Conservation (phyloP, 352 stramenopile genomes). For the Blastocystis sp. region DNA sequence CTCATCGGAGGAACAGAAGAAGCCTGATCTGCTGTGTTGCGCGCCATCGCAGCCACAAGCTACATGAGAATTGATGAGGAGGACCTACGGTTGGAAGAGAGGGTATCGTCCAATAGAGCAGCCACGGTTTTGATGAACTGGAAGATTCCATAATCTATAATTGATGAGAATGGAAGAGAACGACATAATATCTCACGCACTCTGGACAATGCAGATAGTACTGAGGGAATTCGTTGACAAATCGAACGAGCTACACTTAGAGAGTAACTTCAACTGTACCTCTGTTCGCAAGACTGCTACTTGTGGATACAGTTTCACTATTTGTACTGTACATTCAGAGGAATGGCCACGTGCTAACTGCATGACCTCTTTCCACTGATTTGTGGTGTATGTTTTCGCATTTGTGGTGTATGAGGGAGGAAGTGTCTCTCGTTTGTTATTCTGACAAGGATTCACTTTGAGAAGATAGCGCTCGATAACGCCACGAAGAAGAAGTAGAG, state of each 20-base stretch:
- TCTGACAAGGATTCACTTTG: conserved; percentile 7
- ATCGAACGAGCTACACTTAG: background rate
- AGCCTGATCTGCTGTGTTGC: background rate
- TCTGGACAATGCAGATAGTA: conserved; percentile 21
- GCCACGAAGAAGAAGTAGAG: conserved; percentile 13
- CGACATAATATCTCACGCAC: background rate
- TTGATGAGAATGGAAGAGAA: background rate
- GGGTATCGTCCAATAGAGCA: conserved; percentile 24
- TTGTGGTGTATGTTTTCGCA: background rate
- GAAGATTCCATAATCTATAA: background rate
- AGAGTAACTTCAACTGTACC: background rate
- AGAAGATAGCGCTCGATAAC: background rate
- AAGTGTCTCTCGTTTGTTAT: background rate
- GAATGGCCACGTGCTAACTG: background rate
- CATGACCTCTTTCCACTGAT: conserved; percentile 52
- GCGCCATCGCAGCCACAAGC: conserved; percentile 5
- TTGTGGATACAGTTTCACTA: background rate
- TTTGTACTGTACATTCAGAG: conserved; percentile 1
- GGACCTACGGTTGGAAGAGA: background rate
- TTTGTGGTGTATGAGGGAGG: background rate
- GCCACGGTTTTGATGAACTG: background rate
- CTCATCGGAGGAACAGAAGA: background rate
- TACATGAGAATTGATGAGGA: background rate
- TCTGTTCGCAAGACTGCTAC: background rate
- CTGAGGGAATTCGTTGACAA: background rate